Conservation (phyloP, 495 filamentous ascomycete species). For the Evansstolkia leycettana region DNA sequence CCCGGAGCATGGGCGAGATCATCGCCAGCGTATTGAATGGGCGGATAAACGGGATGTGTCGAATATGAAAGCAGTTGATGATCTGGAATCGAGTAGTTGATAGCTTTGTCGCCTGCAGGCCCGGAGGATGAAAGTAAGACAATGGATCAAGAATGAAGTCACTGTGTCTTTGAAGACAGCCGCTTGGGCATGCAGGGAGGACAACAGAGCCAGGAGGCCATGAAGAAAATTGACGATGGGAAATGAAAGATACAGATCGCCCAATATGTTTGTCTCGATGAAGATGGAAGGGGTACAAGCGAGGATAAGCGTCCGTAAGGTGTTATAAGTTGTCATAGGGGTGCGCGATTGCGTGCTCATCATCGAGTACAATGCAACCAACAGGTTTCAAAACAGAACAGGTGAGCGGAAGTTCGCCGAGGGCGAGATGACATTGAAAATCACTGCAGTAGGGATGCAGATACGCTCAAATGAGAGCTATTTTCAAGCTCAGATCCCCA, state of each 20-base stretch:
- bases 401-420: not conserved
- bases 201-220: not conserved
- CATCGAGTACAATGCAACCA: conserved; percentile 6
- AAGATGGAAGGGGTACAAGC: conserved; percentile 6
- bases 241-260: not conserved
- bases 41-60: conserved; percentile 33
- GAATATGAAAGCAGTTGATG: conserved; percentile 35
- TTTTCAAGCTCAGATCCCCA: too few relatives aligned
- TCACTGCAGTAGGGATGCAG: too few relatives aligned
- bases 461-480: too few relatives aligned
- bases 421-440: too few relatives aligned
- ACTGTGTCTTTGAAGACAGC: too few relatives aligned
- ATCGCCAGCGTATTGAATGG: conserved; percentile 30
- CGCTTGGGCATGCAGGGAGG: not conserved
- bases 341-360: conserved; percentile 34
- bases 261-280: not conserved
- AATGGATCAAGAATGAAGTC: not conserved
- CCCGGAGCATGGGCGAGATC: conserved; percentile 28
- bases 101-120: conserved; percentile 24
- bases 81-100: conserved; percentile 30
- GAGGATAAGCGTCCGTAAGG: conserved; percentile 10
- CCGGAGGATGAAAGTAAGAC: conserved; percentile 2
- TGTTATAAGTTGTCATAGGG: conserved; percentile 21
- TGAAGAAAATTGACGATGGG: not conserved
- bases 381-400: not conserved